Evolutionary conservation across 1,139 yeast species (phyloP).

Genomic region (Meyerozyma athensensis): DNA sequence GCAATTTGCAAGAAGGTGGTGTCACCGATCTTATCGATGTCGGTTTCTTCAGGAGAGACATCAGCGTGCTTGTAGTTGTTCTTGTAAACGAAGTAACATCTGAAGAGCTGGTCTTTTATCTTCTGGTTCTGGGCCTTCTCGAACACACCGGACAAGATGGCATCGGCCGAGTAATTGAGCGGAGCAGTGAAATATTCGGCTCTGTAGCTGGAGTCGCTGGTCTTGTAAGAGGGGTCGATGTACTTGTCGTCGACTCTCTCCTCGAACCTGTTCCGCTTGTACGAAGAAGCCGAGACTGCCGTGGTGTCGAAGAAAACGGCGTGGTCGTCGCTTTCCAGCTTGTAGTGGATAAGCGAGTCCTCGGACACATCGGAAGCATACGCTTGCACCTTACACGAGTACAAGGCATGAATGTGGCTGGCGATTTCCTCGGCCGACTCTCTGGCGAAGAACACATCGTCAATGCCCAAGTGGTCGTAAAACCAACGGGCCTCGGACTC

Average conservation of each 20-base stretch:
- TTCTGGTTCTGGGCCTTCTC: conserved; percentile 25
- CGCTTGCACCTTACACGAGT: conserved; percentile 91
- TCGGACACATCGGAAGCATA: conserved; percentile 44
- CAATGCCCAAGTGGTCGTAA: conserved; percentile 82
- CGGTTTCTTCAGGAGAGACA: conserved; percentile 37
- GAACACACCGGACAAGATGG: conserved; percentile 40
- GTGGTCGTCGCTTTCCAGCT: conserved; percentile 74
- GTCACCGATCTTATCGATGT: conserved; percentile 70
- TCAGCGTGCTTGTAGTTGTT: conserved; percentile 48
- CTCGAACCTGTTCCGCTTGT: conserved; percentile 46
- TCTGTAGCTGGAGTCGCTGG: conserved; percentile 49
- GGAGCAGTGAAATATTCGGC: conserved; percentile 82
- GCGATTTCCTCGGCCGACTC: conserved; percentile 80
- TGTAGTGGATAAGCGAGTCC: conserved; percentile 62
- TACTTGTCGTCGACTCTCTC: conserved; percentile 76
- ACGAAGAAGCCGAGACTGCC: conserved; percentile 33
- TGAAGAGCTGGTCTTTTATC: conserved; percentile 49
- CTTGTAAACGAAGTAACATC: conserved; percentile 84
- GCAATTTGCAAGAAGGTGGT: conserved; percentile 74
- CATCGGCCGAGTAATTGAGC: conserved; percentile 44
- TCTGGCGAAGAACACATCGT: conserved; percentile 85
- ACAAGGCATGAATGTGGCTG: conserved; percentile 77
- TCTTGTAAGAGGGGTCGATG: conserved; percentile 51
- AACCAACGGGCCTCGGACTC: conserved; percentile 90
- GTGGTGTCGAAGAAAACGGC: conserved; percentile 88